phyloP scores from a whole-genome alignment of 805 yeast species.

The Priceomyces castillae region DNA sequence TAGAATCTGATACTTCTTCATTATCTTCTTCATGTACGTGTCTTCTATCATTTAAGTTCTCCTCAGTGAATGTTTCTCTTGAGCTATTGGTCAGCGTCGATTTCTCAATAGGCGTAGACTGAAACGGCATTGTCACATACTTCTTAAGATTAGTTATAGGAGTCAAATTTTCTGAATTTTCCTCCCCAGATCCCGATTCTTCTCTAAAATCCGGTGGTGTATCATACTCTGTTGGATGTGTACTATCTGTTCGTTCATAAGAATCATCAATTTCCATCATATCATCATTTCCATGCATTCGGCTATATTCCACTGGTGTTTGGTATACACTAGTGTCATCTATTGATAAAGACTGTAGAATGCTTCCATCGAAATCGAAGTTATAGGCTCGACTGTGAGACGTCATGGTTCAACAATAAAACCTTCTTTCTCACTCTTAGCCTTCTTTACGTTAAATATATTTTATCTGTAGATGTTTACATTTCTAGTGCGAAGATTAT shows the following conservation, averaged over 20 bases:
- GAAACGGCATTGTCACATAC: conserved; percentile 5
- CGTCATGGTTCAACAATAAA: neutral
- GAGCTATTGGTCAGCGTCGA: neutral
- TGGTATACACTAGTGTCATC: conserved; percentile 14
- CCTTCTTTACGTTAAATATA: neutral
- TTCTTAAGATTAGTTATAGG: conserved; percentile 4
- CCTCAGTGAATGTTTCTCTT: conserved; percentile 1
- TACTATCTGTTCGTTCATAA: conserved; percentile 3
- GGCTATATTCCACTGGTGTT: neutral
- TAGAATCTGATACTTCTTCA: conserved; percentile 3
- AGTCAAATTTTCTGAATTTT: neutral
- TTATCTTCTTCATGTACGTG: conserved; percentile 5
- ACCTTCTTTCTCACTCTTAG: neutral
- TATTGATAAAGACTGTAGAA: conserved; percentile 23
- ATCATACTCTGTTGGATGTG: neutral
- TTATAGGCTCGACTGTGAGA: neutral
- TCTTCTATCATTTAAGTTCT: conserved; percentile 4
- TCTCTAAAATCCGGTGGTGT: conserved; percentile 4
- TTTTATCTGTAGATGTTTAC: neutral
- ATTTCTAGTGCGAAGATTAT: neutral
- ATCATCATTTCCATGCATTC: conserved; percentile 11
- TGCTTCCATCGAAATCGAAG: conserved; percentile 21
- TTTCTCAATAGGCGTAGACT: conserved; percentile 8
- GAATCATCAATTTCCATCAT: conserved; percentile 22
- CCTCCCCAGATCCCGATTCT: neutral